phyloP scores from a whole-genome alignment of 1,139 yeast genomes.

The Diutina ranongensis region DNA sequence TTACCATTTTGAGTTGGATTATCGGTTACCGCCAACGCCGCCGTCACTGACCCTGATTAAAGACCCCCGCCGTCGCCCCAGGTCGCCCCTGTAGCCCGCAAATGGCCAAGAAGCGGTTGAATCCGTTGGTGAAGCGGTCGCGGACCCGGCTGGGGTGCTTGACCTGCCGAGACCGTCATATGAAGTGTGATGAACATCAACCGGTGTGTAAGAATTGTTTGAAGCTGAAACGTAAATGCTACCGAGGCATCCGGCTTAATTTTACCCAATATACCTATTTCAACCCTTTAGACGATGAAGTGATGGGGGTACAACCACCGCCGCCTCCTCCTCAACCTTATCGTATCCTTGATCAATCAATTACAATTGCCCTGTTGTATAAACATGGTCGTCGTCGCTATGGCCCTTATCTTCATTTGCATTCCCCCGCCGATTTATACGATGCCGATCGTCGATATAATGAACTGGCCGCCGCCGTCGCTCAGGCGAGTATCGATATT shows the following conservation, averaged over 20 bases:
- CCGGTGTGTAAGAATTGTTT: constrained; percentile 36
- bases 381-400: constrained; percentile 1
- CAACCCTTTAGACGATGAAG: constrained; percentile 18
- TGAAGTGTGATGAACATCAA: constrained; percentile 37
- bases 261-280: constrained; percentile 33
- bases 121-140: constrained; percentile 9
- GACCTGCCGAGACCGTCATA: constrained; percentile 37
- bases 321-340: not conserved
- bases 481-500: not conserved
- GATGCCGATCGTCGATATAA: constrained; percentile 4
- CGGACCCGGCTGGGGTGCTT: constrained; percentile 36
- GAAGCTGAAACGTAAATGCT: constrained; percentile 30
- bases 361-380: constrained; percentile 6
- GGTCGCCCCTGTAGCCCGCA: not conserved
- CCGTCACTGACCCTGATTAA: not conserved
- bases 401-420: constrained; percentile 4
- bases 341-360: constrained; percentile 5
- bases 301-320: not conserved
- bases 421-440: not conserved
- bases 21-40: not conserved
- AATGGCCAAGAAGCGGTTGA: constrained; percentile 6
- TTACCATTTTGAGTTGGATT: not conserved
- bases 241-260: constrained; percentile 33
- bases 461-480: not conserved
- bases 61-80: not conserved